A percentile compares a stretch with the other conserved stretches of the same genome.
phyloP scores from a whole-genome alignment of 768 basidiomycete genomes.

The Baorangia bicolor region DNA sequence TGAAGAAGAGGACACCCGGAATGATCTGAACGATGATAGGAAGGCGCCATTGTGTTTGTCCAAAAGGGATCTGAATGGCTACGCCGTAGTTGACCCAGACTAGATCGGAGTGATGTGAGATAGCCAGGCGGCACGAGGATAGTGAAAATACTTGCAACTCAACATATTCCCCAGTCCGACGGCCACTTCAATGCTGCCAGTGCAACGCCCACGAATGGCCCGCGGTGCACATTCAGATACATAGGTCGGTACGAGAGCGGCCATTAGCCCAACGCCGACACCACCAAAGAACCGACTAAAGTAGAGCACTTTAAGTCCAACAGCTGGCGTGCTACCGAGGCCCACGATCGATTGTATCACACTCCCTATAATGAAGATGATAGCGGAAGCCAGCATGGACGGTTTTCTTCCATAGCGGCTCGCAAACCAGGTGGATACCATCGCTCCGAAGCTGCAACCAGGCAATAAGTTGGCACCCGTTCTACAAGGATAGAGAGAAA shows the following conservation, averaged over 20 bases:
- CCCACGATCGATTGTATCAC: slow-evolving; percentile 35
- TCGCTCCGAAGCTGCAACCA: slow-evolving; percentile 21
- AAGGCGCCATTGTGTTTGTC: slow-evolving; percentile 37
- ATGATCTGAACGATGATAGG: slow-evolving; percentile 40
- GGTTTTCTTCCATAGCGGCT: slow-evolving; percentile 37
- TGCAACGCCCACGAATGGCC: slow-evolving; percentile 39
- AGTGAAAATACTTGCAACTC: slow-evolving; percentile 27
- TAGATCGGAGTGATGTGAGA: slow-evolving; percentile 9
- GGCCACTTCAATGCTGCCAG: slow-evolving; percentile 32
- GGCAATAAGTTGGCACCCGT: not conserved
- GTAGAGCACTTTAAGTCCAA: slow-evolving; percentile 32
- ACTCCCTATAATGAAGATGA: slow-evolving; percentile 36
- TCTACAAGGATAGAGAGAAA: not conserved
- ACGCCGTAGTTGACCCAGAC: slow-evolving; percentile 40
- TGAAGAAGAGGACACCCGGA: slow-evolving; percentile 37
- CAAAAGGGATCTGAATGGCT: slow-evolving; percentile 23
- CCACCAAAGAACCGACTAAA: slow-evolving; percentile 47
- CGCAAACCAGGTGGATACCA: slow-evolving; percentile 28
- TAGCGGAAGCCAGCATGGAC: slow-evolving; percentile 29
- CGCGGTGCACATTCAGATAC: slow-evolving; percentile 39
- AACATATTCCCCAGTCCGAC: slow-evolving; percentile 37
- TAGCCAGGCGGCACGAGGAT: not conserved
- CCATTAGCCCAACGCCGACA: slow-evolving; percentile 43
- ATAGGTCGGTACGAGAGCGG: slow-evolving; percentile 37
- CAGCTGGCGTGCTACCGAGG: slow-evolving; percentile 26